Percentiles rank a stretch among this genome's conserved stretches.
These are phyloP conservation scores for Elsinoe necatrix DNA, from an alignment of 2,329 filamentous ascomycete genomes.

Conservation along the genomic window DNA sequence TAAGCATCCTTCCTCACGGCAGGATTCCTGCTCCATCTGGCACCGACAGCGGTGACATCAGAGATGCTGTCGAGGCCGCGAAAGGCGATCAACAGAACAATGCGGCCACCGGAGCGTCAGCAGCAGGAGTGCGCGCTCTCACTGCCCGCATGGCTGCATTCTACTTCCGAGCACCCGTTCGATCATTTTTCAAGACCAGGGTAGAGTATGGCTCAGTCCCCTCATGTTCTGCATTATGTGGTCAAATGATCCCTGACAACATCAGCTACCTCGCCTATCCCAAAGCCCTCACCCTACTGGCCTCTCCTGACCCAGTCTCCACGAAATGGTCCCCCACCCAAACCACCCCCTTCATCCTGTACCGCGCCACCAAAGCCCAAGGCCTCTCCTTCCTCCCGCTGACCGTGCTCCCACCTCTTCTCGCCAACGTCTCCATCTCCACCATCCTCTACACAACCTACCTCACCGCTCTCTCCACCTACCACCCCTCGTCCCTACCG, in stretches of 20 bases:
- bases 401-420: slow-evolving; percentile 65
- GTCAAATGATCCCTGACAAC: background rate
- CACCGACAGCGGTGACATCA: background rate
- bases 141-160: slow-evolving; percentile 79
- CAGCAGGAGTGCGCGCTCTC: slow-evolving; percentile 73
- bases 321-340: slow-evolving; percentile 52
- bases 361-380: slow-evolving; percentile 57
- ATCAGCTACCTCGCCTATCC: slow-evolving; percentile 52
- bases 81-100: slow-evolving; percentile 36
- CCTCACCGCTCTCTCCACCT: slow-evolving; percentile 56
- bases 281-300: slow-evolving; percentile 52
- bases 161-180: slow-evolving; percentile 84
- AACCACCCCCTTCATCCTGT: slow-evolving; percentile 62
- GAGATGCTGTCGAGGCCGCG: slow-evolving; percentile 7
- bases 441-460: slow-evolving; percentile 70
- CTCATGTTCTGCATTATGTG: background rate
- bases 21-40: background rate
- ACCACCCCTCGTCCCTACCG: slow-evolving; percentile 58
- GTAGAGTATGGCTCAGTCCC: slow-evolving; percentile 60
- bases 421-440: slow-evolving; percentile 66
- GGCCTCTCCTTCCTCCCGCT: slow-evolving; percentile 68
- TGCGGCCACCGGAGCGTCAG: slow-evolving; percentile 67
- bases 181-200: slow-evolving; percentile 82
- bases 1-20: slow-evolving; percentile 4
- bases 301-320: slow-evolving; percentile 33